Base-by-base conservation (phyloP, 495 filamentous ascomycete genomes). In the Penicillium cataractarum region DNA sequence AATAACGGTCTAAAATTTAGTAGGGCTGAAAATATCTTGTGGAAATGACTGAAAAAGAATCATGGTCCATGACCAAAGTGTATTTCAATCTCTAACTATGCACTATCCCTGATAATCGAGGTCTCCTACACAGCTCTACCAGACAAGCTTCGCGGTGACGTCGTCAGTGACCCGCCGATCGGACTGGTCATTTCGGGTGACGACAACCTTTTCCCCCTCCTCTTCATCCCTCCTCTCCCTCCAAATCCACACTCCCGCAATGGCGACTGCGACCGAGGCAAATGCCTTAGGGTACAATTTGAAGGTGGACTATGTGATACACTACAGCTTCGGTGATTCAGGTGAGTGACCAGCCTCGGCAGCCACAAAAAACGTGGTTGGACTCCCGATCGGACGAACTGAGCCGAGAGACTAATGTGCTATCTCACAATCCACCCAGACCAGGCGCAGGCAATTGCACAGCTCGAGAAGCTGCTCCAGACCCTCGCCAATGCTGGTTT, bases 251-350 rank as follows among this genome's bases (percentile, higher is more conserved):
- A 54, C 48, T 42, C 33, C n/a, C 50, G 53, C 19, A 57, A 79
- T 79, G 77, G 71, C 74, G 55, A 70, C 74, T 49, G 29, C 66
- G 17, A 60, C 55, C 10, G 66, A 71, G 44, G 60, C 55, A 54
- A 71, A 73, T 49, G 61, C 68, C 48, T 60, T 67, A 32, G 63
- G 82, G 61, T 74, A 73, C 27, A 91, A 90, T 62, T 80, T 87
- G 66, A 80, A 90, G 69, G 93, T 97, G 62, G 95, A 99, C 84
- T 99, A 96, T 81, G 93, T 97, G 63, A 88, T 99, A 61, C 82
- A 83, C 58, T 98, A 93, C 75, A 80, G 84, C 54, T 89, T 96
- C 66, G 82, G 84, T 35, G 79, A 82, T 29, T 83, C 79, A 46
- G 83, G 91, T 92, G 74, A 66, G 83, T 42, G 6, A 21, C 21